Conservation (phyloP, 345 rosid genomes). For the Corchorus olitorius region DNA sequence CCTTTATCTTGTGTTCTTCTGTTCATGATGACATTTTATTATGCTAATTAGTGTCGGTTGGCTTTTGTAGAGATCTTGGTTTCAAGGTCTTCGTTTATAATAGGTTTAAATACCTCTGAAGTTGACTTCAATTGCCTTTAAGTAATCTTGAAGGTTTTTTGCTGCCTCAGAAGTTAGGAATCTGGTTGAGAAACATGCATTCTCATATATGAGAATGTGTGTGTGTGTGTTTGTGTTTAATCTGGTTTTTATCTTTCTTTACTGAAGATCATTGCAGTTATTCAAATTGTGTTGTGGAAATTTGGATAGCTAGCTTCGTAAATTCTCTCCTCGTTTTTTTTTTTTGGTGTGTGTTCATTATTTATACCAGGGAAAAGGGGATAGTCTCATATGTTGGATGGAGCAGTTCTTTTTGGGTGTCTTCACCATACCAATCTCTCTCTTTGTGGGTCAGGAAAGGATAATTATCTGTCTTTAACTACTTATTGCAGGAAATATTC, state of each 20-base stretch:
- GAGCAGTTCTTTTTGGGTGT: background rate
- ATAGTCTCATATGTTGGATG: background rate
- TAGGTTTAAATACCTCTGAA: background rate
- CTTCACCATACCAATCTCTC: background rate
- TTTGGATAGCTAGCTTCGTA: background rate
- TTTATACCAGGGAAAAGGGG: background rate
- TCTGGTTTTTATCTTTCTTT: background rate
- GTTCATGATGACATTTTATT: background rate
- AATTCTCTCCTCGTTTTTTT: background rate
- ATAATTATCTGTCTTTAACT: background rate
- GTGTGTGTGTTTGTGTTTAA: background rate
- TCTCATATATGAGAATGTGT: too few relatives aligned
- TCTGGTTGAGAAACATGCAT: constrained; percentile 1
- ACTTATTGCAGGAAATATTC: background rate
- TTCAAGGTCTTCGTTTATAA: background rate
- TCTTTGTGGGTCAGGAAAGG: background rate
- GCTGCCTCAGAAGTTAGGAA: background rate
- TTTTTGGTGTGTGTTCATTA: too few relatives aligned
- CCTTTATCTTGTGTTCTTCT: background rate
- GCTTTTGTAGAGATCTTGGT: background rate
- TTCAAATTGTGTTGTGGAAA: background rate
- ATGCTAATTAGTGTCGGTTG: constrained; percentile 3
- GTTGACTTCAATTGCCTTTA: background rate
- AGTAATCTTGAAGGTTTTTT: background rate
- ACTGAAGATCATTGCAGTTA: background rate